Conservation (phyloP, 2,329 filamentous ascomycete species). For the Fusarium sp. region DNA sequence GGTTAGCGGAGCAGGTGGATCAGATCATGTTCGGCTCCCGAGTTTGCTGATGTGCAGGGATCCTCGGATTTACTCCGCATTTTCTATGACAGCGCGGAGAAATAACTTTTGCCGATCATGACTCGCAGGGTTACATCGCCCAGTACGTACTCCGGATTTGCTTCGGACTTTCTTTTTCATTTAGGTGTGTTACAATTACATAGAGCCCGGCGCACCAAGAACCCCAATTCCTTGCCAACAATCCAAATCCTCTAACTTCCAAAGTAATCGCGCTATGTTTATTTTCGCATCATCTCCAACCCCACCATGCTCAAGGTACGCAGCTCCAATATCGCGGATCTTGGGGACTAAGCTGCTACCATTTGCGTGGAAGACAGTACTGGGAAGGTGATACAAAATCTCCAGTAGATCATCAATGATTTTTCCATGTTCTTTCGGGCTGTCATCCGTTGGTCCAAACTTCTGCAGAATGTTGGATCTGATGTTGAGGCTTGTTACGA, state of each 20-base stretch:
- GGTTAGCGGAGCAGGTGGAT: neutral
- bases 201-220: neutral
- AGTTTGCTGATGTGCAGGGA: neutral
- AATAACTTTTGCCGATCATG: neutral
- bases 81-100: neutral
- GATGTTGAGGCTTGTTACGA: slow-evolving; percentile 52
- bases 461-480: slow-evolving; percentile 52
- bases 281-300: slow-evolving; percentile 22
- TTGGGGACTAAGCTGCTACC: slow-evolving; percentile 51
- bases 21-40: neutral
- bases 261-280: slow-evolving; percentile 46
- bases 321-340: slow-evolving; percentile 51
- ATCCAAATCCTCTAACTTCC: slow-evolving; percentile 48
- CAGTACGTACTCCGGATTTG: neutral
- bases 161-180: neutral
- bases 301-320: slow-evolving; percentile 46
- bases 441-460: slow-evolving; percentile 33
- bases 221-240: slow-evolving; percentile 46
- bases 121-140: neutral
- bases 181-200: neutral
- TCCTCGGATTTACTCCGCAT: slow-evolving; percentile 32
- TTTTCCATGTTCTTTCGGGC: slow-evolving; percentile 43
- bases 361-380: slow-evolving; percentile 50
- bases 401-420: slow-evolving; percentile 52
- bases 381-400: slow-evolving; percentile 50